Evolutionary conservation across 257 asterid species (phyloP).

Genomic region (Primulina huaijiensis): DNA sequence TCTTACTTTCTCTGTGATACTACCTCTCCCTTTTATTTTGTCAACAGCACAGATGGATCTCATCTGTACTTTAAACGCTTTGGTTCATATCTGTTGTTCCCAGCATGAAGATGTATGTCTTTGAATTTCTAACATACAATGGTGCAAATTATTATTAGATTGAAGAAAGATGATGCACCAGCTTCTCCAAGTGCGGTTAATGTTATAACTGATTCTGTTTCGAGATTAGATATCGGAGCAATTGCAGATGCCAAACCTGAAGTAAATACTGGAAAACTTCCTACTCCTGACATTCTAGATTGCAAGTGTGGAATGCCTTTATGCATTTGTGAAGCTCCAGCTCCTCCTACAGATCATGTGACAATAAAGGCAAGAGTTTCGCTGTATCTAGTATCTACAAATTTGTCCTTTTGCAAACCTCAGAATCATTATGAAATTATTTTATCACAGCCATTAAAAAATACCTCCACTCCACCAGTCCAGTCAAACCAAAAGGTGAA

Average conservation of each 20-base stretch:
- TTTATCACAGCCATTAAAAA: conserved; percentile 46
- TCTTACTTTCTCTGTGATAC: conserved; percentile 1
- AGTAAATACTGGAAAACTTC: conserved; percentile 37
- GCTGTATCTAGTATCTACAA: conserved; percentile 19
- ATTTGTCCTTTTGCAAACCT: conserved; percentile 19
- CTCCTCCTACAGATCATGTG: conserved; percentile 45
- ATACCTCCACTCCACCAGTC: conserved; percentile 35
- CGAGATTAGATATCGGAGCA: conserved; percentile 60
- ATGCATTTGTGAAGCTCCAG: conserved; percentile 94
- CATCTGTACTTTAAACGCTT: conserved; percentile 1
- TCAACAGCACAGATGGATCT: conserved; percentile 13
- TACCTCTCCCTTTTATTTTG: conserved; percentile 8
- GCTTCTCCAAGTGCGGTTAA: conserved; percentile 54
- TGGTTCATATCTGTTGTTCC: conserved; percentile 10
- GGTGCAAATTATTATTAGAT: conserved; percentile 35
- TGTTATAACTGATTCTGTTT: conserved; percentile 55
- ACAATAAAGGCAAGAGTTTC: conserved; percentile 47
- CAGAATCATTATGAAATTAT: conserved; percentile 25
- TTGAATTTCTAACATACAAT: conserved; percentile 7
- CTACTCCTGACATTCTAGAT: conserved; percentile 42
- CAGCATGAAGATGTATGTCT: neutral
- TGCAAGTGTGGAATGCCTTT: conserved; percentile 99
- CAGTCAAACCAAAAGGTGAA: conserved; percentile 54
- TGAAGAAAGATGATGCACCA: conserved; percentile 44
- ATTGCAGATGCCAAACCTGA: conserved; percentile 45